Evolutionary conservation across 164 flowering plant species (phyloP).

Genomic region (Dillenia turbinata): DNA sequence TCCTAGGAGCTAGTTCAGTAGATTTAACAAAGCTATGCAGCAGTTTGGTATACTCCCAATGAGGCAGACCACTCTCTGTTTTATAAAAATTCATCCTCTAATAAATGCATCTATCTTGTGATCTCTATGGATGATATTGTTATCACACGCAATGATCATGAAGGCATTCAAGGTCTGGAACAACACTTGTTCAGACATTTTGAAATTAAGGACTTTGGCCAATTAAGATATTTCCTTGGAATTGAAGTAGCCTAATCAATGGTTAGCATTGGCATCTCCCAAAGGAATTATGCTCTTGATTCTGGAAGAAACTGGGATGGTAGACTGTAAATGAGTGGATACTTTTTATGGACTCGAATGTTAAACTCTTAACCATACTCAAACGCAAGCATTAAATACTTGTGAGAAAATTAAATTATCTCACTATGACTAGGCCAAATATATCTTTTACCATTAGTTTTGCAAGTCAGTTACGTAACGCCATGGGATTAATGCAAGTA

Average conservation of each 20-base stretch:
- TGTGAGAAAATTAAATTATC: neutral
- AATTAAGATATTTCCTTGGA: too few species aligned
- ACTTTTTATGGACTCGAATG: neutral
- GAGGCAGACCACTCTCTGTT: neutral
- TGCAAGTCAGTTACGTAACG: neutral
- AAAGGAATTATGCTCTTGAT: too few species aligned
- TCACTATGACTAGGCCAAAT: neutral
- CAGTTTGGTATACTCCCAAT: neutral
- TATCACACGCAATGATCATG: neutral
- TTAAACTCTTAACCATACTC: neutral
- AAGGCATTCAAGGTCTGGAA: neutral
- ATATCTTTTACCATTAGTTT: neutral
- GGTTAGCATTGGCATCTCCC: too few species aligned
- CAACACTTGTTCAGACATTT: neutral
- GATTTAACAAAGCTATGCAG: neutral
- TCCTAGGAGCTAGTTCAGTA: neutral
- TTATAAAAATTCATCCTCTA: neutral
- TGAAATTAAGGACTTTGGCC: neutral
- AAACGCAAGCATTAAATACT: neutral
- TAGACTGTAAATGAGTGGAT: neutral
- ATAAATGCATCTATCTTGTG: neutral
- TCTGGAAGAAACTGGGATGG: neutral
- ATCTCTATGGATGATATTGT: neutral
- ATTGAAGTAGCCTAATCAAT: too few species aligned
- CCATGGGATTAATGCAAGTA: neutral